Evolutionary conservation across 208 protist genomes (phyloP).

Genomic region (Sergeia podlipaevii): DNA sequence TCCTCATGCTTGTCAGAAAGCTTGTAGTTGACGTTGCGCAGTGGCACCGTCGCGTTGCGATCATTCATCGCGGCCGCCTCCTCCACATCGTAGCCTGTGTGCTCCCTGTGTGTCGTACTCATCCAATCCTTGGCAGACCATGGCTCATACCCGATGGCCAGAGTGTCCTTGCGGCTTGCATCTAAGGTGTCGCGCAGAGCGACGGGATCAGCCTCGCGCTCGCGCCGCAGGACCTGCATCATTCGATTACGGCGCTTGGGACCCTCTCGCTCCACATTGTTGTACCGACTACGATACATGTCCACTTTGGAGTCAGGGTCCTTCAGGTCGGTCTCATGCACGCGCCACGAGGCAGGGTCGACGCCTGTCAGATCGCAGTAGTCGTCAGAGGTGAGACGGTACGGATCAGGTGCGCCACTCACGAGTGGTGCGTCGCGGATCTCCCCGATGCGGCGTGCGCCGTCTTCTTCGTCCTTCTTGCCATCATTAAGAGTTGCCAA

Average conservation of each 20-base stretch:
- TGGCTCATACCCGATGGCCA: conserved; percentile 67
- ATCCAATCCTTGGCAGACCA: conserved; percentile 75
- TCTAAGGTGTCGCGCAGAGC: conserved; percentile 44
- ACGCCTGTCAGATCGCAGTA: conserved; percentile 82
- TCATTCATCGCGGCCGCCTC: conserved; percentile 50
- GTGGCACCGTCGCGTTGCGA: conserved; percentile 50
- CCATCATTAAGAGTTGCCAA: conserved; percentile 47
- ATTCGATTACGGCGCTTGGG: conserved; percentile 61
- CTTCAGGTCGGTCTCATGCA: conserved; percentile 31
- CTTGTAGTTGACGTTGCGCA: conserved; percentile 70
- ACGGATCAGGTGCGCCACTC: conserved; percentile 41
- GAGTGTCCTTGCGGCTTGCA: conserved; percentile 23
- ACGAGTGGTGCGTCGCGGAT: conserved; percentile 53
- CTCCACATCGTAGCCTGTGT: conserved; percentile 67
- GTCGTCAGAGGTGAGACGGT: conserved; percentile 81
- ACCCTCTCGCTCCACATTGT: conserved; percentile 79
- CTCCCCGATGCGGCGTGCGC: conserved; percentile 23
- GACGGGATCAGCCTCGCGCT: conserved; percentile 41
- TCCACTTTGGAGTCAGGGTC: conserved; percentile 22
- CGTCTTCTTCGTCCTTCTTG: conserved; percentile 33
- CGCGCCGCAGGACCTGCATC: conserved; percentile 39
- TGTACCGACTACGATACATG: conserved; percentile 86
- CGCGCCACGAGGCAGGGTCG: conserved; percentile 69
- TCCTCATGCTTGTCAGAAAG: conserved; percentile 51
- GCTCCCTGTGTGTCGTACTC: conserved; percentile 80